Conservation (phyloP, 2,329 filamentous ascomycete species). For the Thelonectria blattea region DNA sequence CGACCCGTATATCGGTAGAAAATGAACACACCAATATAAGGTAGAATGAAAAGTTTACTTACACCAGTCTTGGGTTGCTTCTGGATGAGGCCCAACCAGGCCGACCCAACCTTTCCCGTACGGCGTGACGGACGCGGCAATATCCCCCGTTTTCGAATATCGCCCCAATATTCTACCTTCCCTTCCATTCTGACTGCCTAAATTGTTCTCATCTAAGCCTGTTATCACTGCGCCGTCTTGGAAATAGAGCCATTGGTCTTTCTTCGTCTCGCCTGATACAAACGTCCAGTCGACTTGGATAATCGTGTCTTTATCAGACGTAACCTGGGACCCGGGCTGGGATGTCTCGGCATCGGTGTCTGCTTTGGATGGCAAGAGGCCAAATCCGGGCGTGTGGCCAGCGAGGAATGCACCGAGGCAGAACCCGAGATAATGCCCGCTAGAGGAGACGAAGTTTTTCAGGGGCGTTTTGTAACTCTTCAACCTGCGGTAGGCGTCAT, state of each 20-base stretch:
- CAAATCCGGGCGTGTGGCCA: slow-evolving; percentile 30
- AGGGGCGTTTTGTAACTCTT: slow-evolving; percentile 20
- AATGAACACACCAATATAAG: background rate
- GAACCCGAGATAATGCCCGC: slow-evolving; percentile 37
- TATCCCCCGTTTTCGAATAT: slow-evolving; percentile 33
- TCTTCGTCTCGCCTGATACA: slow-evolving; percentile 22
- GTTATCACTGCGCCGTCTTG: slow-evolving; percentile 35
- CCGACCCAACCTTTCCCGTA: slow-evolving; percentile 35
- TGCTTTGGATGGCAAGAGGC: slow-evolving; percentile 23
- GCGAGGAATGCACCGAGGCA: slow-evolving; percentile 39
- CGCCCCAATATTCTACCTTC: slow-evolving; percentile 24
- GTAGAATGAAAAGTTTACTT: slow-evolving; percentile 9
- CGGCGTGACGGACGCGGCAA: slow-evolving; percentile 32
- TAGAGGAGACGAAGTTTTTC: slow-evolving; percentile 28
- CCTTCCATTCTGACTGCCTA: background rate
- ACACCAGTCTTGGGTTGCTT: slow-evolving; percentile 36
- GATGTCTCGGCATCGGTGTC: slow-evolving; percentile 19
- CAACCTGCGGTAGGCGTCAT: slow-evolving; percentile 24
- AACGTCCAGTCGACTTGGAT: slow-evolving; percentile 37
- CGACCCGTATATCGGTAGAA: background rate
- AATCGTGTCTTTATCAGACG: slow-evolving; percentile 24
- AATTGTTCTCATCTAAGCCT: slow-evolving; percentile 19
- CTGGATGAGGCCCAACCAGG: slow-evolving; percentile 35
- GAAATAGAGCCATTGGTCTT: slow-evolving; percentile 35
- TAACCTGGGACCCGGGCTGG: slow-evolving; percentile 27